Evolutionary conservation across 1,284 basidiomycete species (phyloP), one percentile per base, ranked within the genome.

Genomic region (Leccinum fuscescens): DNA sequence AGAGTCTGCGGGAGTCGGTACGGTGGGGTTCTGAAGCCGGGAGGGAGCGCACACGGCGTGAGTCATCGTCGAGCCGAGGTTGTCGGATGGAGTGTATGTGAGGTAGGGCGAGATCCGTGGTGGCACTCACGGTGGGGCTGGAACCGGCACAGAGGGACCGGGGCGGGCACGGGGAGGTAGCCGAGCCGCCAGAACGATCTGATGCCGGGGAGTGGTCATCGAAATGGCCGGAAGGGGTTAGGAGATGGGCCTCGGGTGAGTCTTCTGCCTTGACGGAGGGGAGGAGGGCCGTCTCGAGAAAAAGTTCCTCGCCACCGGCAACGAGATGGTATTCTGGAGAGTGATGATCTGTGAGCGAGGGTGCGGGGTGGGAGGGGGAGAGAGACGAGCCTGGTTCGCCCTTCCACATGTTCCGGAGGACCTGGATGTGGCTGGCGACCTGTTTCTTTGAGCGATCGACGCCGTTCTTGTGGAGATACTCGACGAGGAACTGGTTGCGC

Each of bases 381-480:
- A 31, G 50, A 61, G 33, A 69, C 79, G 48, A 63, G 89, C 89
- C 85, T 77, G 85, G 80, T 62, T 89, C 84, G 37, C 88, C 89
- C 70, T 90, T 90, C 89, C 89, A 91, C 89, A 92, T 92, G 70
- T 91, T 92, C 51, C 89, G 79, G 54, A 92, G 74, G 59, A 92
- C 90, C 70, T 92, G 90, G 56, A 92, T 89, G 69, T 92, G 90
- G 70, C 86, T 89, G 17, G 90, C 90, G 66, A 92, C 90, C 72
- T 92, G 89, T 71, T 92, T 92, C 80, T 90, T 91, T 46, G 87
- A 82, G 37, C 90, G 85, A 31, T 80, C 79, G 68, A 92, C 83
- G 60, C 86, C 87, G 48, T 79, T 76, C 65, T 82, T 84, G 60
- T 84, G 79, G 60, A 92, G 82, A 68, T 88, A 87, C 64, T 91